phyloP scores from a whole-genome alignment of 2,329 filamentous ascomycete genomes.

The Trichothecium sympodiale region DNA sequence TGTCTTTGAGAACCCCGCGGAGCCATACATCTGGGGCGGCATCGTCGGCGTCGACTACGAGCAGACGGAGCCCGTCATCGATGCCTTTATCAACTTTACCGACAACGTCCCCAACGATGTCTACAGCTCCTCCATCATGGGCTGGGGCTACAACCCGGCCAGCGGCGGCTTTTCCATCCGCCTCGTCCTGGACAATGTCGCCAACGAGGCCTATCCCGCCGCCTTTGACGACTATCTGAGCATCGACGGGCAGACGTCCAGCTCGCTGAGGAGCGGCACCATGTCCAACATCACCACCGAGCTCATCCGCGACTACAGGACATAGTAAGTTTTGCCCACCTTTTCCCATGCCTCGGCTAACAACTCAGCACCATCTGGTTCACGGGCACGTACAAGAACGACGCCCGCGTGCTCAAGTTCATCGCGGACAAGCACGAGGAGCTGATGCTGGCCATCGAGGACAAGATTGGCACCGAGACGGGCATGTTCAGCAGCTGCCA shows the following conservation, averaged over 20 bases:
- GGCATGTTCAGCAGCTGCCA: slow-evolving; percentile 18
- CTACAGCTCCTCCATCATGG: slow-evolving; percentile 19
- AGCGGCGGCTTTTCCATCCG: slow-evolving; percentile 16
- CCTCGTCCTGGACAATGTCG: slow-evolving; percentile 19
- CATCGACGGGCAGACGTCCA: slow-evolving; percentile 10
- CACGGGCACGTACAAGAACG: slow-evolving; percentile 23
- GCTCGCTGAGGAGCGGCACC: slow-evolving; percentile 15
- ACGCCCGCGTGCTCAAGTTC: slow-evolving; percentile 20
- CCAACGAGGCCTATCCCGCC: slow-evolving; percentile 13
- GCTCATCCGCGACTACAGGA: slow-evolving; percentile 8
- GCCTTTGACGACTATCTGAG: slow-evolving; percentile 18
- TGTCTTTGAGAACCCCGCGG: slow-evolving; percentile 13
- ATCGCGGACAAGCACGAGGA: slow-evolving; percentile 18
- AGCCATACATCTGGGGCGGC: slow-evolving; percentile 19
- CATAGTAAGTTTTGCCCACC: neutral
- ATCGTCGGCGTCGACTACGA: slow-evolving; percentile 14
- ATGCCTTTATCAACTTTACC: slow-evolving; percentile 21
- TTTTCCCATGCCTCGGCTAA: slow-evolving; percentile 7
- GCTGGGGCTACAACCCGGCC: slow-evolving; percentile 20
- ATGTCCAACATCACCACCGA: slow-evolving; percentile 18
- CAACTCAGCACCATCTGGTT: slow-evolving; percentile 21
- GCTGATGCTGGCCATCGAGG: slow-evolving; percentile 15
- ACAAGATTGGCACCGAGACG: slow-evolving; percentile 9
- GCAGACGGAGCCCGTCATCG: slow-evolving; percentile 11
- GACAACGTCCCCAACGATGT: slow-evolving; percentile 18